A percentile compares a stretch with the other conserved stretches of the same genome.
These are phyloP conservation scores for Spiromastix sp. DNA, from an alignment of 2,329 filamentous ascomycete genomes.

Conservation along the genomic window DNA sequence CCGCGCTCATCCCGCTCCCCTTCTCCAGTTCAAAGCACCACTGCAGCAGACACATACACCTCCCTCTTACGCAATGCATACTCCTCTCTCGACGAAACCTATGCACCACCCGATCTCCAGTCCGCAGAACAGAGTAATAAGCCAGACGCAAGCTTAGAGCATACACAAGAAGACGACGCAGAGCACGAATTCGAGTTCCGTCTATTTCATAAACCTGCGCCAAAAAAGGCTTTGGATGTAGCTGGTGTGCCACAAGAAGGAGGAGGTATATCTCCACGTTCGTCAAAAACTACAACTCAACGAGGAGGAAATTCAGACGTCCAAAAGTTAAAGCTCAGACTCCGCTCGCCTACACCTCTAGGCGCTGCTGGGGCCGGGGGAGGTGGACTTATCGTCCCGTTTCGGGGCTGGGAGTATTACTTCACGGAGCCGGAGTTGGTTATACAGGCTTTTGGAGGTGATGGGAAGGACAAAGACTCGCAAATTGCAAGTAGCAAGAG, in stretches of 20 bases:
- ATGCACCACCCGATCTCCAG: background rate
- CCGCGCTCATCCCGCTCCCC: constrained; percentile 8
- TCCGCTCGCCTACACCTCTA: constrained; percentile 29
- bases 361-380: constrained; percentile 17
- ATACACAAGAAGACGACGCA: constrained; percentile 17
- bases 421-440: constrained; percentile 25
- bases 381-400: constrained; percentile 29
- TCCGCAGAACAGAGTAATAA: background rate
- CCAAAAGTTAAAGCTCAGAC: constrained; percentile 29
- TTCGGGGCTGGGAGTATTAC: constrained; percentile 33
- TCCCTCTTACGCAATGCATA: constrained; percentile 8
- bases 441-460: constrained; percentile 5
- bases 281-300: no score
- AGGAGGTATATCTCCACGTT: background rate
- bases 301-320: background rate
- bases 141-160: background rate
- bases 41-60: constrained; percentile 10
- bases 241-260: background rate
- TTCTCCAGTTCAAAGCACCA: constrained; percentile 7
- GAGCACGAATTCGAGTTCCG: constrained; percentile 36
- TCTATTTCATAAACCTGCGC: constrained; percentile 25
- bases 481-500: no score
- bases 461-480: constrained; percentile 3
- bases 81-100: background rate
- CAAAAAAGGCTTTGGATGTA: constrained; percentile 1